Base-by-base conservation (phyloP, 2,329 filamentous ascomycete species). In the Neoarthrinium moseri region DNA sequence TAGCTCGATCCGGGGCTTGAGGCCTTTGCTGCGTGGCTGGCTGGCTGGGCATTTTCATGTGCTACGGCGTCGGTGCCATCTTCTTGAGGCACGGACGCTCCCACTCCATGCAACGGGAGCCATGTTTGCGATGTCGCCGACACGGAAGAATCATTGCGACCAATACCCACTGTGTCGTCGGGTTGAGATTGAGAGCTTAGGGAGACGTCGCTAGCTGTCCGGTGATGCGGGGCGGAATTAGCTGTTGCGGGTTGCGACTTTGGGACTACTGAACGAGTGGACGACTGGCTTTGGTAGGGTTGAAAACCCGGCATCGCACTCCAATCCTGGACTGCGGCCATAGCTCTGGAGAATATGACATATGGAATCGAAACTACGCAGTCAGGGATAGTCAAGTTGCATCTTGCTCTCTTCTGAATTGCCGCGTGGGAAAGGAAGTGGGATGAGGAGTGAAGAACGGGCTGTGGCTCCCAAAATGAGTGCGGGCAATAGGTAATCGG, bases 51-150 rank as follows among this genome's bases (percentile, higher is more conserved):
- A 46, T 40, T n/a, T 39, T 45, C 20, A 48, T 17, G 29, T 50
- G n/a, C 39, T 21, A 41, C 46, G 17, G 42, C 51, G 17, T 48
- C 48, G 26, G 48, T 32, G 24, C 40, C 18, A 15, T 30, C 15
- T 34, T 27, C 35, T 24, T 48, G 33, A 3, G 46, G 27, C 8
- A 30, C 44, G 11, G 38, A 22, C 4, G 27, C 21, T 6, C 24
- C 33, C 8, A 15, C 46, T 2, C 46, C 49, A 21, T 43, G 36
- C 11, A 43, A 26, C 20, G 51, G 45, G 27, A 48, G 24, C 47
- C 50, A 47, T 49, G 41, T 27, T 29, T 23, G 47, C 45, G 52
- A 43, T 17, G 51, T 47, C n/a, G 45, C 21, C 33, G 48, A 51
- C 23, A 45, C 40, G 22, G 39, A 42, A 10, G 45, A 47, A 18